Evolutionary conservation across 129 eudicot genomes (phyloP).

Genomic region (Tanacetum coccineum): DNA sequence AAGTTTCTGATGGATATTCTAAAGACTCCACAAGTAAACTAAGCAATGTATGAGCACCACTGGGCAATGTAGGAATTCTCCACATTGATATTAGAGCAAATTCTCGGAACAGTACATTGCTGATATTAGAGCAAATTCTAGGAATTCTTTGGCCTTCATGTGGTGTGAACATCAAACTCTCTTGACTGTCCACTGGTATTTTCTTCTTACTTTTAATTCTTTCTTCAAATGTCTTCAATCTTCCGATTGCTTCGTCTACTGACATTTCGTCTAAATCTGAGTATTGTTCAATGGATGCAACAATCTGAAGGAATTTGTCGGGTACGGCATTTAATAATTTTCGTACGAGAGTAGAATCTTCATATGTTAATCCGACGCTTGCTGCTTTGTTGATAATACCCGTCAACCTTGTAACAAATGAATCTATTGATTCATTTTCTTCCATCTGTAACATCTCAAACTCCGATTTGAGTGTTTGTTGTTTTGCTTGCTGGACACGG

Average conservation of each 20-base stretch:
- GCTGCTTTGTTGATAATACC: background rate
- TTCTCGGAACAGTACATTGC: conserved; percentile 91
- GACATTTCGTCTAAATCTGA: background rate
- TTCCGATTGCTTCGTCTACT: background rate
- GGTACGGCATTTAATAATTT: background rate
- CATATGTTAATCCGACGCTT: background rate
- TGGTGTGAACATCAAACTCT: too few species aligned
- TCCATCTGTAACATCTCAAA: background rate
- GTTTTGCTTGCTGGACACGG: background rate
- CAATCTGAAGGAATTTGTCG: background rate
- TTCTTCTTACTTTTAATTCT: too few species aligned
- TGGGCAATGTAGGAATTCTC: conserved; percentile 87
- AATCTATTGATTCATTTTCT: background rate
- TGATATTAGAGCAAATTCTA: too few species aligned
- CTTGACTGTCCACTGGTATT: too few species aligned
- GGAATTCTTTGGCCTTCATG: too few species aligned
- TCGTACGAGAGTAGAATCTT: background rate
- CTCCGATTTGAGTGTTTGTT: background rate
- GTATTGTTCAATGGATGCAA: background rate
- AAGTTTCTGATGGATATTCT: conserved; percentile 59
- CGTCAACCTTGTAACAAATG: background rate
- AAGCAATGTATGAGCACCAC: conserved; percentile 88
- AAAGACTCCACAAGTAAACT: conserved; percentile 93
- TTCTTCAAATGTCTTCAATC: background rate
- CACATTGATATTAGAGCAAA: conserved; percentile 94